Evolutionary conservation across 495 filamentous ascomycete genomes (phyloP).

Genomic region (Tricharina praecox): DNA sequence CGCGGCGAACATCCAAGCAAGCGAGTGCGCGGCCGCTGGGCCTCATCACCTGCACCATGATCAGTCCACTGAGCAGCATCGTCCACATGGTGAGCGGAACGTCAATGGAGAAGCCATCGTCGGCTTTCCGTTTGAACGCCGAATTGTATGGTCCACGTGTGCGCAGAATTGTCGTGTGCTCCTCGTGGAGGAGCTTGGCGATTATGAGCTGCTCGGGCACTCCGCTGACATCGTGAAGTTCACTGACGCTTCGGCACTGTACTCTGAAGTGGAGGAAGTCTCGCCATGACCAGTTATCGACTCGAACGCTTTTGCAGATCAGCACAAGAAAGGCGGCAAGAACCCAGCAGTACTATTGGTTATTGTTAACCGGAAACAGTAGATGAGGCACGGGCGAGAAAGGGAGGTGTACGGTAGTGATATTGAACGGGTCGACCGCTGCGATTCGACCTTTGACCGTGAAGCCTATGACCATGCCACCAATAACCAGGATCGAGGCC

Average conservation of each 20-base stretch:
- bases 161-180: conserved; percentile 11
- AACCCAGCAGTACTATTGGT: conserved; percentile 23
- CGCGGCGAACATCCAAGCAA: conserved; percentile 16
- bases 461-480: conserved; percentile 17
- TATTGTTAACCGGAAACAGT: neutral
- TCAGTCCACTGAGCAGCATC: conserved; percentile 21
- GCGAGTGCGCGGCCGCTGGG: conserved; percentile 13
- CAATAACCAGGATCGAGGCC: conserved; percentile 7
- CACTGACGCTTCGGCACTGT: conserved; percentile 22
- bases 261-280: conserved; percentile 26
- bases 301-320: conserved; percentile 22
- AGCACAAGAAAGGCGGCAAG: conserved; percentile 26
- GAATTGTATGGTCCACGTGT: conserved; percentile 26
- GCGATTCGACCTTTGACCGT: conserved; percentile 17
- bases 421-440: conserved; percentile 29
- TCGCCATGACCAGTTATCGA: conserved; percentile 28
- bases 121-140: conserved; percentile 15
- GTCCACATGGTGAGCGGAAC: conserved; percentile 16
- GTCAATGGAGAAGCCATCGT: conserved; percentile 28
- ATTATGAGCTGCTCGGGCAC: conserved; percentile 26
- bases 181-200: conserved; percentile 23
- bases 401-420: conserved; percentile 19
- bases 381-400: neutral
- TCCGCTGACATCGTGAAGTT: conserved; percentile 24
- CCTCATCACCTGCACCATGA: conserved; percentile 24